A percentile compares a stretch with the other conserved stretches of the same genome.
Conservation (phyloP, 768 basidiomycete genomes). For the Trametes meyenii region DNA sequence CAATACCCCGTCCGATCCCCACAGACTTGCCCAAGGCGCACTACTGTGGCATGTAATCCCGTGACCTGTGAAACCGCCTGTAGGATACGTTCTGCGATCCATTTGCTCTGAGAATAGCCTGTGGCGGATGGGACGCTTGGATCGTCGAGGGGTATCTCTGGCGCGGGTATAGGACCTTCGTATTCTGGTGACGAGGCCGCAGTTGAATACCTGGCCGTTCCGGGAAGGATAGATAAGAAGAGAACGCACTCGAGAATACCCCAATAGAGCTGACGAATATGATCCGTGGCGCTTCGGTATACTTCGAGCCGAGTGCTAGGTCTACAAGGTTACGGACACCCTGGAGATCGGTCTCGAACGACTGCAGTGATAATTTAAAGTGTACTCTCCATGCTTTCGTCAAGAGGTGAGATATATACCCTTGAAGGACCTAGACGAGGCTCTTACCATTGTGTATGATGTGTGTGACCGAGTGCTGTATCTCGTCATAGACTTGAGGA, state of each 20-base stretch:
- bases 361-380: constrained; percentile 36
- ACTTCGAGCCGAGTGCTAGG: constrained; percentile 38
- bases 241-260: constrained; percentile 30
- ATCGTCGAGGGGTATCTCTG: constrained; percentile 16
- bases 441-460: constrained; percentile 43
- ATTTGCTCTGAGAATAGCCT: constrained; percentile 41
- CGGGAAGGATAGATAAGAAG: not conserved
- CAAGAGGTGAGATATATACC: too few species aligned
- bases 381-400: constrained; percentile 38
- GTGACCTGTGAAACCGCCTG: constrained; percentile 20
- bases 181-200: too few species aligned
- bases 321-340: constrained; percentile 39
- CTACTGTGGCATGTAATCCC: constrained; percentile 29
- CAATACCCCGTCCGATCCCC: constrained; percentile 42
- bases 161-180: constrained; percentile 21
- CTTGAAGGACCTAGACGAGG: not conserved
- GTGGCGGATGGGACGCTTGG: constrained; percentile 26
- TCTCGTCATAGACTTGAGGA: constrained; percentile 31
- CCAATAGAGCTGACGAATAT: constrained; percentile 40
- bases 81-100: constrained; percentile 33
- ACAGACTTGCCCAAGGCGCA: constrained; percentile 44
- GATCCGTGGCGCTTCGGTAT: constrained; percentile 33
- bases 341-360: constrained; percentile 35
- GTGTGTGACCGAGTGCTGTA: constrained; percentile 36
- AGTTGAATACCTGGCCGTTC: not conserved